phyloP scores from a whole-genome alignment of 495 filamentous ascomycete genomes.

The Patellaria atrata region DNA sequence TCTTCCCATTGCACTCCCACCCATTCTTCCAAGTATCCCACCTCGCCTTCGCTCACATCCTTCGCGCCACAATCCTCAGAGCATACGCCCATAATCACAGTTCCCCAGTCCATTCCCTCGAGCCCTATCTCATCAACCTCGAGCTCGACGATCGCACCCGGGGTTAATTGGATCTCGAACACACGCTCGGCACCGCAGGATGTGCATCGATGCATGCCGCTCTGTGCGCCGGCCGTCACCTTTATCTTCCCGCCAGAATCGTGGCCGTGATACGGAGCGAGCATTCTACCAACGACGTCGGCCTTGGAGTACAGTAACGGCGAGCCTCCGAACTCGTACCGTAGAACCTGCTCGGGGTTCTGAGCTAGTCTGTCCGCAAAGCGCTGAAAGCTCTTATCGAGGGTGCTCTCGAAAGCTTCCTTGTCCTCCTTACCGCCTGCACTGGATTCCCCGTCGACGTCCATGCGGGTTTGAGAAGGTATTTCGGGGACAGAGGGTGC shows the following conservation, averaged over 20 bases:
- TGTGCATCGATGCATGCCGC: conserved; percentile 54
- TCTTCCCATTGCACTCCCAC: conserved; percentile 97
- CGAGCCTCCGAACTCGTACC: conserved; percentile 73
- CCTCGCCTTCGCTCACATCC: conserved; percentile 29
- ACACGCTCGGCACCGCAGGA: conserved; percentile 60
- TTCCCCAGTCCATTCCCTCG: conserved; percentile 98
- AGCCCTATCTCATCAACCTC: conserved; percentile 65
- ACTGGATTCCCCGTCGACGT: conserved; percentile 35
- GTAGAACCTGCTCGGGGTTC: conserved; percentile 86
- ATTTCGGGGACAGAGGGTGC: conserved; percentile 28
- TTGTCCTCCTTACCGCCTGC: conserved; percentile 50
- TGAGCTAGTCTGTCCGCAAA: conserved; percentile 79
- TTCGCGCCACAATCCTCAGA: conserved; percentile 48
- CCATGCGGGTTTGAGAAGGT: conserved; percentile 35
- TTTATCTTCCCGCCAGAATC: conserved; percentile 22
- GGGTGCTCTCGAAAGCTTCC: conserved; percentile 64
- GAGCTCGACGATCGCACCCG: conserved; percentile 77
- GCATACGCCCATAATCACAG: conserved; percentile 83
- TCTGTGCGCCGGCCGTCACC: conserved; percentile 18
- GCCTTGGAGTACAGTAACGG: conserved; percentile 69
- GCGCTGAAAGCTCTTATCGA: conserved; percentile 82
- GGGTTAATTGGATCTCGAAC: conserved; percentile 87
- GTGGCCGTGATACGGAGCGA: conserved; percentile 30
- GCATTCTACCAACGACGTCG: conserved; percentile 55
- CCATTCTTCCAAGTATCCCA: conserved; percentile 86